phyloP scores from a whole-genome alignment of 352 stramenopile species.

The Pythium guiyangense region DNA sequence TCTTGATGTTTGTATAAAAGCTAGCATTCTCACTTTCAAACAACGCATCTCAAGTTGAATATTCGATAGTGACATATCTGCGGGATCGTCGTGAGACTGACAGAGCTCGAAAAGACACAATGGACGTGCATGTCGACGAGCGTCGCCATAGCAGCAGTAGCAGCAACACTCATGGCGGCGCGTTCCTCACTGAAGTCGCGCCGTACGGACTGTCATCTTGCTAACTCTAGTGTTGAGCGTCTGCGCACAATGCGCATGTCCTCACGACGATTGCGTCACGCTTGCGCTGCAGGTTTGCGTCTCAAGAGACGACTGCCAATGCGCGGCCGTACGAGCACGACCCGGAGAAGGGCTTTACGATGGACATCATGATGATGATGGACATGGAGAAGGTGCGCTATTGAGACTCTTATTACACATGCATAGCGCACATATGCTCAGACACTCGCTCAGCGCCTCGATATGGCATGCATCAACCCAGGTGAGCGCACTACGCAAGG shows the following conservation, averaged over 20 bases:
- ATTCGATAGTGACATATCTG: no score
- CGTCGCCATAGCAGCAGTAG: background rate
- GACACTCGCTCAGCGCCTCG: background rate
- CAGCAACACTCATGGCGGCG: no score
- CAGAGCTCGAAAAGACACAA: background rate
- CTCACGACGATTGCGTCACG: background rate
- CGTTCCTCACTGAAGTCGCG: slow-evolving; percentile 19
- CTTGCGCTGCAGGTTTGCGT: slow-evolving; percentile 4
- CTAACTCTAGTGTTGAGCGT: no score
- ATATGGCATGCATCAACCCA: background rate
- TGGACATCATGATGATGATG: slow-evolving; percentile 92
- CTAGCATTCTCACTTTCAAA: no score
- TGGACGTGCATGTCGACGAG: background rate
- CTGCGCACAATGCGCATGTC: background rate
- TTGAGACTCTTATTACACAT: background rate
- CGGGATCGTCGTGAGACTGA: no score
- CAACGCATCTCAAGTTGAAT: no score
- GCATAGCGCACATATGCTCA: background rate
- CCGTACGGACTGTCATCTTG: slow-evolving; percentile 3
- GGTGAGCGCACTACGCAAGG: slow-evolving; percentile 72
- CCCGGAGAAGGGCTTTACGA: slow-evolving; percentile 81
- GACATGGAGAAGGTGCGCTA: slow-evolving; percentile 71
- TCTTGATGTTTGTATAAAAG: no score
- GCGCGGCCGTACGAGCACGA: slow-evolving; percentile 61
- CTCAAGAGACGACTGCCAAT: background rate